Percentiles rank a stretch among this genome's conserved stretches.
Conservation (phyloP, 23 red algal species). For the Gracilaria gracilis region DNA sequence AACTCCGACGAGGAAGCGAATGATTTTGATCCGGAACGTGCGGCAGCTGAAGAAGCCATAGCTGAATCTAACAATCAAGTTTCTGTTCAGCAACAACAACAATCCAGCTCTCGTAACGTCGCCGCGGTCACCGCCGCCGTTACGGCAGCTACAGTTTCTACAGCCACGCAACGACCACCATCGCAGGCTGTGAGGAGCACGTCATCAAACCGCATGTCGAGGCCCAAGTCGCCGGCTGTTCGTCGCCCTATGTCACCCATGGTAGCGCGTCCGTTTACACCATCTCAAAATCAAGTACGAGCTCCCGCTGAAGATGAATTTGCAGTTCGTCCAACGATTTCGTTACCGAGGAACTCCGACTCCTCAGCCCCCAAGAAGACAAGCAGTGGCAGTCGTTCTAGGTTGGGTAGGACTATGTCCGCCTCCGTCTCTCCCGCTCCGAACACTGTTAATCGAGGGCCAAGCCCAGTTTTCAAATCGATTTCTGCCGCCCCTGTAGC, state of each 20-base stretch:
- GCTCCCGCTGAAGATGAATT: constrained; percentile 18
- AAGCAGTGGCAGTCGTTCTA: constrained; percentile 10
- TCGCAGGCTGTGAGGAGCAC: constrained; percentile 33
- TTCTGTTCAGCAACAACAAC: not conserved
- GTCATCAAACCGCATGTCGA: constrained; percentile 20
- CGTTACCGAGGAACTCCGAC: constrained; percentile 19
- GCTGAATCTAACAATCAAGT: constrained; percentile 54
- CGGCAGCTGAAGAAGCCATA: constrained; percentile 65
- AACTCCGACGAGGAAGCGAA: constrained; percentile 75
- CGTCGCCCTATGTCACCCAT: constrained; percentile 65
- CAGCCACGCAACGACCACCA: constrained; percentile 27
- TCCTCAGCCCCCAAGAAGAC: constrained; percentile 22
- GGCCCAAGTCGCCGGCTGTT: constrained; percentile 54
- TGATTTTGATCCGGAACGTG: constrained; percentile 68
- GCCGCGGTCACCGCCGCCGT: not conserved
- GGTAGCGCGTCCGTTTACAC: constrained; percentile 37
- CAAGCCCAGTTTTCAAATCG: constrained; percentile 14
- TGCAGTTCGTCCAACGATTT: constrained; percentile 6
- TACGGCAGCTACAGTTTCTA: not conserved
- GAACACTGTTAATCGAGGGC: not conserved
- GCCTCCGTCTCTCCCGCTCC: constrained; percentile 45
- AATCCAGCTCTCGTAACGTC: not conserved
- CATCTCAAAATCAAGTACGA: constrained; percentile 5
- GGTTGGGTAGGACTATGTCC: constrained; percentile 55
- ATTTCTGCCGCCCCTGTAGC: constrained; percentile 13